Conservation (phyloP, 768 basidiomycete genomes). For the Cubamyces sp. region DNA sequence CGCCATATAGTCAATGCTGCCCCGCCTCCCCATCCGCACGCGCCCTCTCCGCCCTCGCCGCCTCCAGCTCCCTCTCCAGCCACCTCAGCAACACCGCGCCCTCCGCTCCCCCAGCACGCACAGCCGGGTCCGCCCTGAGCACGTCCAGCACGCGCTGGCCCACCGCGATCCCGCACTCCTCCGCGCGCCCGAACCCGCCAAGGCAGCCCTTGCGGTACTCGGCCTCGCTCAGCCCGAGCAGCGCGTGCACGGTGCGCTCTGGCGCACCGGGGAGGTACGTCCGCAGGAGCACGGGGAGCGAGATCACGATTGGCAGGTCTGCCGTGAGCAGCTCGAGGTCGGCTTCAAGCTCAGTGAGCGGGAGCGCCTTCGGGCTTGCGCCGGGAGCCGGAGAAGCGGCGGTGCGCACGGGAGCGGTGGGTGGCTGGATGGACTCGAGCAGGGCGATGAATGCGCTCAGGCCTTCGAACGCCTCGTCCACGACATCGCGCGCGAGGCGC, state of each 20-base stretch:
- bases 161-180: slow-evolving; percentile 67
- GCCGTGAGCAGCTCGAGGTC: slow-evolving; percentile 59
- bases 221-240: slow-evolving; percentile 62
- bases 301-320: slow-evolving; percentile 74
- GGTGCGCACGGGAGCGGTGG: slow-evolving; percentile 26
- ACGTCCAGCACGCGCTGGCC: slow-evolving; percentile 59
- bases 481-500: slow-evolving; percentile 74
- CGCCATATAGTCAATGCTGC: slow-evolving; percentile 43
- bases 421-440: slow-evolving; percentile 51
- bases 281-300: slow-evolving; percentile 68
- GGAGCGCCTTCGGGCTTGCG: slow-evolving; percentile 16
- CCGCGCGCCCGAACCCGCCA: slow-evolving; percentile 76
- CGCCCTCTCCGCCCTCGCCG: slow-evolving; percentile 57
- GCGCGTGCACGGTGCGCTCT: slow-evolving; percentile 49
- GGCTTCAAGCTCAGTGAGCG: slow-evolving; percentile 34
- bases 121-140: slow-evolving; percentile 37
- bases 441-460: slow-evolving; percentile 59
- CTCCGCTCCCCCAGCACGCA: slow-evolving; percentile 10
- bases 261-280: slow-evolving; percentile 36
- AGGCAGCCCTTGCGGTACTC: slow-evolving; percentile 73
- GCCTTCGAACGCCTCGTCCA: slow-evolving; percentile 76
- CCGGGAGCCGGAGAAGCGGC: not conserved
- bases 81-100: slow-evolving; percentile 42
- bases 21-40: slow-evolving; percentile 54
- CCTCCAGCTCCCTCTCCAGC: slow-evolving; percentile 65